Evolutionary conservation across 2,329 filamentous ascomycete genomes (phyloP).

Genomic region (Boeremia exigua): DNA sequence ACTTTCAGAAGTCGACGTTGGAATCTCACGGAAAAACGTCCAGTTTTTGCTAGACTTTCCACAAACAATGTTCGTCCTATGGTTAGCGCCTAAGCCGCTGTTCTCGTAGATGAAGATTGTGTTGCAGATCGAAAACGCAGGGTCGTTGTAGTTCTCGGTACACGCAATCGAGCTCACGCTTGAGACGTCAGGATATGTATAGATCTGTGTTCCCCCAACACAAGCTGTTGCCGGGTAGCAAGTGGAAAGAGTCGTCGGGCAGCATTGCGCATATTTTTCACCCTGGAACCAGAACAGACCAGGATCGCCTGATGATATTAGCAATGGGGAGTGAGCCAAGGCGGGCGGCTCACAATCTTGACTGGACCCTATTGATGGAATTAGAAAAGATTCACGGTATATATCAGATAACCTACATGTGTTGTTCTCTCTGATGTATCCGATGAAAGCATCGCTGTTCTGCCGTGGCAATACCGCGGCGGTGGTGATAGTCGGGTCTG

Average conservation of each 20-base stretch:
- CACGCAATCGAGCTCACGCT: constrained; percentile 35
- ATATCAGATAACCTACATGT: constrained; percentile 25
- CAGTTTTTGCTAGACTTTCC: constrained; percentile 30
- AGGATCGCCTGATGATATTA: constrained; percentile 10
- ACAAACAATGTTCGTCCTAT: constrained; percentile 39
- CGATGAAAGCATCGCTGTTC: constrained; percentile 33
- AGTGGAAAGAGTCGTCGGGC: constrained; percentile 27
- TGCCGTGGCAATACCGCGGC: constrained; percentile 37
- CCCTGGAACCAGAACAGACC: constrained; percentile 38
- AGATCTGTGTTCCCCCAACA: constrained; percentile 34
- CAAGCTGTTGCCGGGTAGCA: constrained; percentile 39
- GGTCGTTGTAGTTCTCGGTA: constrained; percentile 34
- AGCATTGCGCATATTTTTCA: constrained; percentile 41
- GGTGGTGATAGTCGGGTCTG: constrained; percentile 41
- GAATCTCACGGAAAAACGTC: constrained; percentile 35
- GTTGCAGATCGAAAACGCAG: constrained; percentile 33
- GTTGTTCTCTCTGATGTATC: constrained; percentile 27
- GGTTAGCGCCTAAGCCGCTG: constrained; percentile 33
- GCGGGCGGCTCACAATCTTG: constrained; percentile 18
- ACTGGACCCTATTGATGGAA: constrained; percentile 26
- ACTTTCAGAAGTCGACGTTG: constrained; percentile 22
- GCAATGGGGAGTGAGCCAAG: background rate
- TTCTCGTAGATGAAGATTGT: constrained; percentile 41
- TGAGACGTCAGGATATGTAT: constrained; percentile 25
- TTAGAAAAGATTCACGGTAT: background rate